A percentile compares a stretch with the other conserved stretches of the same genome.
Evolutionary conservation across 2,329 filamentous ascomycete species (phyloP).

Genomic region (Pseudogymnoascus sp.): DNA sequence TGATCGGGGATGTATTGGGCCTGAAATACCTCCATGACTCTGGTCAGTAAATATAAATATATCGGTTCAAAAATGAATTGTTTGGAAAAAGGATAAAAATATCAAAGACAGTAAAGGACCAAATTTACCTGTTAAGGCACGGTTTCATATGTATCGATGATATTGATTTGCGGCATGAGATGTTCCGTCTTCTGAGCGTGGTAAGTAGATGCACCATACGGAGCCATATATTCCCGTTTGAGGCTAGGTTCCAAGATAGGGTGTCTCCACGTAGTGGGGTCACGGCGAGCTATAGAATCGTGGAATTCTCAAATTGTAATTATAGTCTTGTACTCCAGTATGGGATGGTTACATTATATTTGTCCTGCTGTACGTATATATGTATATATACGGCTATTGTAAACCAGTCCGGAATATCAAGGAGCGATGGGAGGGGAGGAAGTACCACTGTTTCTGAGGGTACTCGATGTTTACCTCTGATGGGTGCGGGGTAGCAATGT

Average conservation of each 20-base stretch:
- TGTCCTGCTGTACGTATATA: neutral
- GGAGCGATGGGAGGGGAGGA: neutral
- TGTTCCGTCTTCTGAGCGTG: slow-evolving; percentile 5
- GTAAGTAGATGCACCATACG: neutral
- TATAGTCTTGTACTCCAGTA: neutral
- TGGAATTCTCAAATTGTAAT: neutral
- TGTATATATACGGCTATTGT: neutral
- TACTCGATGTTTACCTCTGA: neutral
- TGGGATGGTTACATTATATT: neutral
- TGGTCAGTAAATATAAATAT: slow-evolving; percentile 17
- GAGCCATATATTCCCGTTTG: slow-evolving; percentile 7
- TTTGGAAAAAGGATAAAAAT: slow-evolving; percentile 8
- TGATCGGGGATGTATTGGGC: slow-evolving; percentile 28
- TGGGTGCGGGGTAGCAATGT: neutral
- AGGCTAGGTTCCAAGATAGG: neutral
- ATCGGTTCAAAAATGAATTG: neutral
- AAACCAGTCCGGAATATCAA: neutral
- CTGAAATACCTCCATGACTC: slow-evolving; percentile 28
- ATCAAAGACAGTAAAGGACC: neutral
- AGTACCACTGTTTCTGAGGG: neutral
- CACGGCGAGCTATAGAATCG: neutral
- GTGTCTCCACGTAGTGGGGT: neutral
- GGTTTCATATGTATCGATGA: neutral
- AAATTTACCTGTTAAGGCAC: neutral
- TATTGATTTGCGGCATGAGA: slow-evolving; percentile 5